phyloP scores from a whole-genome alignment of 2,329 filamentous ascomycete species.

The Fusarium sp. region DNA sequence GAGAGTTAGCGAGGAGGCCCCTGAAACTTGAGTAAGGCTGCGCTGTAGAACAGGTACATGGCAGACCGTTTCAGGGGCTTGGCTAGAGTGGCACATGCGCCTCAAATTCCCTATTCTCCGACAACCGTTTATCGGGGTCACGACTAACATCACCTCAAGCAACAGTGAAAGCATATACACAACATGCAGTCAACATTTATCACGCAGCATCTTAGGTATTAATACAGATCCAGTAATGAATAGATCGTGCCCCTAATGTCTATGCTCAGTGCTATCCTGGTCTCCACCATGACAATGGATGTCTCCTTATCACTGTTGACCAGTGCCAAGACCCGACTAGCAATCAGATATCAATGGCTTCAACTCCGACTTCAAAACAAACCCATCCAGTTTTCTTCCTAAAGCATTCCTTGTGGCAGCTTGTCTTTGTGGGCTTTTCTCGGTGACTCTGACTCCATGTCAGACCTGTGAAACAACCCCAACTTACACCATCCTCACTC shows the following conservation, averaged over 20 bases:
- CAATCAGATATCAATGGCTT: background rate
- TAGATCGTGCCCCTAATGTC: background rate
- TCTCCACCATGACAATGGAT: background rate
- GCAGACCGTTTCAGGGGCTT: background rate
- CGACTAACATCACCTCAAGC: background rate
- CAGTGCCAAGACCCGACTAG: background rate
- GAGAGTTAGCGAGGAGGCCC: background rate
- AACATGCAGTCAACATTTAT: background rate
- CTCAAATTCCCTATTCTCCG: conserved; percentile 1
- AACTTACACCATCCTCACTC: conserved; percentile 25
- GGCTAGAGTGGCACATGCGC: background rate
- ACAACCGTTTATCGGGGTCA: background rate
- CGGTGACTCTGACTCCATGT: conserved; percentile 8
- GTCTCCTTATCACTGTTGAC: background rate
- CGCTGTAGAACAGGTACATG: background rate
- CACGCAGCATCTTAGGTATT: background rate
- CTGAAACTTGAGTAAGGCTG: background rate
- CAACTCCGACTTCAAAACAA: background rate
- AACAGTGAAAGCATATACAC: background rate
- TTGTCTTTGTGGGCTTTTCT: background rate
- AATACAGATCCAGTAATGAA: background rate
- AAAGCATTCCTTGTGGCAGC: background rate
- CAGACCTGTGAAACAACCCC: conserved; percentile 17
- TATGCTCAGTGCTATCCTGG: background rate
- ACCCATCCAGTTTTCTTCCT: background rate